These are phyloP conservation scores for Micractinium conductrix DNA, from an alignment of 139 green algal species.

Conservation along the genomic window DNA sequence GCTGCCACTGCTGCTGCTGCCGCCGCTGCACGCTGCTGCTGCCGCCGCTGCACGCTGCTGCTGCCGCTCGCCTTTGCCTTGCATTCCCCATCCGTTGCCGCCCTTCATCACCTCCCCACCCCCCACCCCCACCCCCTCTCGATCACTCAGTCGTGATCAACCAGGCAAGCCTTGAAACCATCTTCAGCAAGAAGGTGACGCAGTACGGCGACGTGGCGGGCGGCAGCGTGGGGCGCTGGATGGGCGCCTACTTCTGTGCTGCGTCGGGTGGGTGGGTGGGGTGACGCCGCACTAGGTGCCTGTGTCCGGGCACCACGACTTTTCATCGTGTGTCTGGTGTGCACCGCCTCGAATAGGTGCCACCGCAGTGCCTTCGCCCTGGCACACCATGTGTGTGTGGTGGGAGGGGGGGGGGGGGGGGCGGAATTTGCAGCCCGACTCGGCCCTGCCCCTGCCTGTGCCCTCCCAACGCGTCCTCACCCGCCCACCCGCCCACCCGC, in stretches of 20 bases:
- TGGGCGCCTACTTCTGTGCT: conserved; percentile 35
- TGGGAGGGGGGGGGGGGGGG: too few species aligned
- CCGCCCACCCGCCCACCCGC: too few species aligned
- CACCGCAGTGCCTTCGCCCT: background rate
- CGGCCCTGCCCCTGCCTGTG: too few species aligned
- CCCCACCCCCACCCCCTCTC: background rate
- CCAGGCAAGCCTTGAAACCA: conserved; percentile 33
- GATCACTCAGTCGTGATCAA: conserved; percentile 12
- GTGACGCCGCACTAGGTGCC: too few species aligned
- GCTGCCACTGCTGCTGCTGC: background rate
- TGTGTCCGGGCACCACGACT: too few species aligned
- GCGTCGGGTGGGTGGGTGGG: background rate
- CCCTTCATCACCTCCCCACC: background rate
- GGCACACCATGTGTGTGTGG: too few species aligned
- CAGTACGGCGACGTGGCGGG: conserved; percentile 42
- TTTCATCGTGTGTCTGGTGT: too few species aligned
- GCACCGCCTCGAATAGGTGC: too few species aligned
- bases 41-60: background rate
- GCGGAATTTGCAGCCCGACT: too few species aligned
- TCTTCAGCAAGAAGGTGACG: conserved; percentile 48
- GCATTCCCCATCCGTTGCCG: background rate
- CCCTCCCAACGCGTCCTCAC: too few species aligned
- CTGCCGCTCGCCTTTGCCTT: background rate
- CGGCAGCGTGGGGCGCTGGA: conserved; percentile 23
- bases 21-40: background rate